Percentiles rank a stretch among this genome's conserved stretches.
phyloP scores from a whole-genome alignment of 495 filamentous ascomycete species.

The Neurospora discreta region DNA sequence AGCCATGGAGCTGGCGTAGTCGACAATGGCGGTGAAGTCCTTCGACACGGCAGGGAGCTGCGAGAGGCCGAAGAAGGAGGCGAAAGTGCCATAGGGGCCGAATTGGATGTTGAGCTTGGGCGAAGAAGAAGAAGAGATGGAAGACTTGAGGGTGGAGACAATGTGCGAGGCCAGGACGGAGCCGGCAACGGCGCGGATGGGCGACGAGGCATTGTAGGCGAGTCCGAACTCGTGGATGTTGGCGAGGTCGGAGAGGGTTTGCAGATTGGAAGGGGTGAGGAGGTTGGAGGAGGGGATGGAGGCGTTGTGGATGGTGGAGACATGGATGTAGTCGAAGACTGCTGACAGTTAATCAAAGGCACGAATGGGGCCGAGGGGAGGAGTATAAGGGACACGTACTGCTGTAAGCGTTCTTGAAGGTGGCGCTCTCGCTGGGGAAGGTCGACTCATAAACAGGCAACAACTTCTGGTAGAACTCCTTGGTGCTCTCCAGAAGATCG shows the following conservation, averaged over 20 bases:
- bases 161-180: constrained; percentile 56
- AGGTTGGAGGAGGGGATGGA: constrained; percentile 40
- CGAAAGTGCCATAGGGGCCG: constrained; percentile 59
- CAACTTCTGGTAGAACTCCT: constrained; percentile 53
- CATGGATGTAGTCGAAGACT: constrained; percentile 68
- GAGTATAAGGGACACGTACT: constrained; percentile 22
- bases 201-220: constrained; percentile 37
- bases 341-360: no score
- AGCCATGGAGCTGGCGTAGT: constrained; percentile 55
- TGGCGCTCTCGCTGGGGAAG: constrained; percentile 41
- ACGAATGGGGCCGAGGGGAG: neutral
- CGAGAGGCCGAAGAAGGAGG: constrained; percentile 64
- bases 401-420: constrained; percentile 61
- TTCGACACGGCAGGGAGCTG: constrained; percentile 40
- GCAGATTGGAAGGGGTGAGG: constrained; percentile 39
- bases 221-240: constrained; percentile 57
- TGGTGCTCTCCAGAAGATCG: constrained; percentile 36
- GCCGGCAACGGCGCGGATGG: constrained; percentile 40
- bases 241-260: constrained; percentile 51
- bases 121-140: constrained; percentile 33
- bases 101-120: constrained; percentile 54
- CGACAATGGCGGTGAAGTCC: constrained; percentile 60
- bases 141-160: constrained; percentile 48
- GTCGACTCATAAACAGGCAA: constrained; percentile 49
- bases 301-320: constrained; percentile 59